phyloP scores from a whole-genome alignment of 108 stramenopile species.

The Nannochloropsis salina region DNA sequence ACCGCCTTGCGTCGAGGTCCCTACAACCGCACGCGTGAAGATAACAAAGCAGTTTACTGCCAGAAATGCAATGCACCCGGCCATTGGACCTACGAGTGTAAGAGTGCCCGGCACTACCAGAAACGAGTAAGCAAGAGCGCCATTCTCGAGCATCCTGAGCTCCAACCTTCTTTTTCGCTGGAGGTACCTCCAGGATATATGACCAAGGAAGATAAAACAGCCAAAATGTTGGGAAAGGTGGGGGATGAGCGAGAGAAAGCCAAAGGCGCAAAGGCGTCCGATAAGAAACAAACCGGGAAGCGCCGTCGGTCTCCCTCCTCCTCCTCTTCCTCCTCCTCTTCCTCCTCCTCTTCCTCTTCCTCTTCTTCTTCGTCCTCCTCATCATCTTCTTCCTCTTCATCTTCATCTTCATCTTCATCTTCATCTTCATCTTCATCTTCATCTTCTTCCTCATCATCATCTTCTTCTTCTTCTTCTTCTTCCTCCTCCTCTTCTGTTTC shows the following conservation, averaged over 20 bases:
- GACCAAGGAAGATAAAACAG: neutral
- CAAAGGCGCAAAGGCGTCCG: neutral
- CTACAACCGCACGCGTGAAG: neutral
- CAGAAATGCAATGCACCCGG: neutral
- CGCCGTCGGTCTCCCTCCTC: neutral
- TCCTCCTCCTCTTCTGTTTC: neutral
- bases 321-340: neutral
- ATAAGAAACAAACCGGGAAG: neutral
- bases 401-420: neutral
- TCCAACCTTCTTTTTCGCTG: neutral
- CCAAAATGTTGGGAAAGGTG: neutral
- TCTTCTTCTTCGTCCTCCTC: neutral
- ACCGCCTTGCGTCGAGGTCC: neutral
- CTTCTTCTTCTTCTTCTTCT: neutral
- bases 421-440: neutral
- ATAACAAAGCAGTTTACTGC: neutral
- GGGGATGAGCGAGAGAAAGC: neutral
- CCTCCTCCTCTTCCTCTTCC: neutral
- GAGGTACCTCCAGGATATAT: neutral
- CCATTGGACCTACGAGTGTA: neutral
- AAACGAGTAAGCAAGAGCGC: slow-evolving; percentile 16
- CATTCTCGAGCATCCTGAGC: neutral
- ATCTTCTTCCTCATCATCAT: neutral
- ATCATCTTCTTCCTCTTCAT: neutral
- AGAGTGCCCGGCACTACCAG: neutral